Evolutionary conservation across 371 early-diverging fungal genomes (phyloP), one percentile per base, ranked within the genome.

Genomic region (Lichtheimia hyalospora): DNA sequence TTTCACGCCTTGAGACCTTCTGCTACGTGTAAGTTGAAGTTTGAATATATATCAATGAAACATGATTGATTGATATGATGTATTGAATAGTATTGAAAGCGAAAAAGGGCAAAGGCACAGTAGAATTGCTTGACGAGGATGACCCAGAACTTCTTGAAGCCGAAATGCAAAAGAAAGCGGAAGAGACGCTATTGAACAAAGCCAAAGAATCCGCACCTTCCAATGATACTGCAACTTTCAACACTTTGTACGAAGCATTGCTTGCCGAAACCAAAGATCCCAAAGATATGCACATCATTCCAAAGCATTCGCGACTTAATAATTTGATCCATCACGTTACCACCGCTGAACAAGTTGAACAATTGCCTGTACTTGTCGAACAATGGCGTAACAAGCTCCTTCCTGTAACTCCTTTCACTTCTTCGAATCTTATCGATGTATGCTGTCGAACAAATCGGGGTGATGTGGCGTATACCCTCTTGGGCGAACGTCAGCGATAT

Each of bases 381-480:
- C 75, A 78, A 52, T 78, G 79, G 79, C 73, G 79, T 20, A 64
- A 53, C 48, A 63, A 58, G 40, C 66, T 49, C 7, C 52, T 78
- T 1, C 79, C 73, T n/a, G 57, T 75, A 56, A 56, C 69, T 2
- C 43, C 61, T 23, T 43, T 23, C 46, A 61, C 69, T 42, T 58
- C 67, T 3, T 43, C 61, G 27, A 70, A 58, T 21, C 16, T 74
- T 39, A 57, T 74, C 49, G 64, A 64, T 16, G 51, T 60, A 10
- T 61, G 61, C 53, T 70, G 73, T 60, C 62, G 57, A 41, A 66
- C 64, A 10, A 63, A 62, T 23, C 60, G 69, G 2, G 73, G 70
- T 18, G 74, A 78, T 53, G 60, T 69, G 14, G 71, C 75, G 4
- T 57, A 68, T 39, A 68, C 69, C 43, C 55, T 78, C 41, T 44